Evolutionary conservation across 2,329 filamentous ascomycete genomes (phyloP), one percentile per base, ranked within the genome.

Genomic region (Pseudogymnoascus sp.): DNA sequence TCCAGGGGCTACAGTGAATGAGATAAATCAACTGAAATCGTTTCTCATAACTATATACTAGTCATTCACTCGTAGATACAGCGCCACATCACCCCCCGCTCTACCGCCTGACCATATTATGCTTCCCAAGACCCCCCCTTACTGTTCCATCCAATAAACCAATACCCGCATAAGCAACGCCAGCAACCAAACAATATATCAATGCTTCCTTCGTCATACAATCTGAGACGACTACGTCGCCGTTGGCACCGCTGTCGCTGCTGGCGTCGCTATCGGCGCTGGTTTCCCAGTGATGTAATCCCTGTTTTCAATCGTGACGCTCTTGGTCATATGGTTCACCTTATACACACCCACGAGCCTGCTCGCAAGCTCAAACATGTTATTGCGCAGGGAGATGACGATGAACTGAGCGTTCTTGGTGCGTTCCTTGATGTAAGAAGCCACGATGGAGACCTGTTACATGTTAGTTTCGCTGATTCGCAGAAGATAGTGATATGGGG

Each of bases 341-440:
- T 99, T 99, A 81, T 99, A 99, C 63, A 99, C 95, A 69, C 96
- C 96, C 12, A 99, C 92, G 65, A 99, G 83, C 63, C 96, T 85
- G 64, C 91, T 86, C n/a, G 96, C 93, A 67, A 99, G 86, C 81
- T 99, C 95, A 77, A 99, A 99, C 95, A 99, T 99, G 80, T 99
- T 99, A 78, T 99, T 99, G 72, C 95, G 84, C 71, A 99, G 81
- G 14, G 92, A 97, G 73, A 99, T 99, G 73, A 99, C 95, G 70
- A 99, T 95, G 75, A 99, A 99, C 74, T 99, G 95, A 1, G 95
- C 96, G 77, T 99, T 99, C 83, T 97, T 97, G 66, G 95, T 99
- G 63, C 95, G 84, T 79, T 99, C 95, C 79, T 97, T 97, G 83
- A 99, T 99, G 76, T 99, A 99, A 71, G 92, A 95, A 64, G 95